phyloP scores from a whole-genome alignment of 805 yeast species.

The Hanseniaspora singularis region DNA sequence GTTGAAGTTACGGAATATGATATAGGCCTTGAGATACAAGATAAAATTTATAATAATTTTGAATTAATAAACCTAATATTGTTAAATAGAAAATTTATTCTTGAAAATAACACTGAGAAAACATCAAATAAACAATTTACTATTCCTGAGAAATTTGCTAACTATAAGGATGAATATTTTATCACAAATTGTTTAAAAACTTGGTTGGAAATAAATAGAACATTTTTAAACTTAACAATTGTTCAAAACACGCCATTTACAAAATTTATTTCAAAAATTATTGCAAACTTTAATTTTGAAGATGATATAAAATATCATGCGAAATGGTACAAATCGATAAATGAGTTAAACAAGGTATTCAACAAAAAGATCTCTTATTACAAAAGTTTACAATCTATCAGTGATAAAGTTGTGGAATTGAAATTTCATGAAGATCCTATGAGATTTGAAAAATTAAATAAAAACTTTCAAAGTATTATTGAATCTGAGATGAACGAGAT shows the following conservation, averaged over 20 bases:
- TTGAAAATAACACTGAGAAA: neutral
- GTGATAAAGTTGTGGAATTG: slow-evolving; percentile 26
- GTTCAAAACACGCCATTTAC: neutral
- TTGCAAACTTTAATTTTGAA: neutral
- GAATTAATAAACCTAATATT: slow-evolving; percentile 41
- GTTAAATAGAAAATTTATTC: slow-evolving; percentile 32
- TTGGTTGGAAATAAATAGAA: neutral
- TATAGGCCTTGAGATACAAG: slow-evolving; percentile 63
- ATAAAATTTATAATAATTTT: slow-evolving; percentile 47
- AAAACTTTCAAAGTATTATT: slow-evolving; percentile 21
- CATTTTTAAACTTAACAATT: slow-evolving; percentile 1
- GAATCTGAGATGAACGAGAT: slow-evolving; percentile 22
- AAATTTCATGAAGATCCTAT: slow-evolving; percentile 17
- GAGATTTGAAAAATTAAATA: neutral
- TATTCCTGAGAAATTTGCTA: neutral
- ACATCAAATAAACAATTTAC: slow-evolving; percentile 1
- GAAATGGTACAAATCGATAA: slow-evolving; percentile 3
- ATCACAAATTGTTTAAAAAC: neutral
- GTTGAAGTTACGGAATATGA: slow-evolving; percentile 61
- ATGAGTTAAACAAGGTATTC: slow-evolving; percentile 1
- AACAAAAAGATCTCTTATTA: slow-evolving; percentile 56
- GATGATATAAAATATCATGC: neutral
- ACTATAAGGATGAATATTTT: slow-evolving; percentile 2
- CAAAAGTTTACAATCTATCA: slow-evolving; percentile 69
- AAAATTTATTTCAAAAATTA: neutral